These are phyloP conservation scores for Apophysomyces ossiformis DNA, from an alignment of 371 early-diverging fungal species.

Conservation along the genomic window DNA sequence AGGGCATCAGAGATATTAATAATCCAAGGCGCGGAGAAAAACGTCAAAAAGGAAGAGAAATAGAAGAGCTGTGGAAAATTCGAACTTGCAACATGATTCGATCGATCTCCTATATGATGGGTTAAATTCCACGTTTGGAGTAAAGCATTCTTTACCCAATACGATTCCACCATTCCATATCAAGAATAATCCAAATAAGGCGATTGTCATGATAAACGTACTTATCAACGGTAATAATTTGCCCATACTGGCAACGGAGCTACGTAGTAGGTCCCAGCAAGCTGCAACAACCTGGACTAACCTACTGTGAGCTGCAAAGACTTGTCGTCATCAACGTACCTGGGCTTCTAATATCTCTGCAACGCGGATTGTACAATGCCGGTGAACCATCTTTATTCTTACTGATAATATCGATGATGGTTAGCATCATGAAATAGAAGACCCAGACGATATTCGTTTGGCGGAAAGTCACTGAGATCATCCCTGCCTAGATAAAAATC, in stretches of 20 bases:
- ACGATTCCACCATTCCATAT: slow-evolving; percentile 87
- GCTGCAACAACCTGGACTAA: background rate
- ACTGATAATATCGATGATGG: slow-evolving; percentile 35
- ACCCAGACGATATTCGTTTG: slow-evolving; percentile 96
- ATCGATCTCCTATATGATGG: slow-evolving; percentile 70
- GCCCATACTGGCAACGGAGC: slow-evolving; percentile 13
- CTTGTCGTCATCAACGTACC: slow-evolving; percentile 6
- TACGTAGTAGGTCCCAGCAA: background rate
- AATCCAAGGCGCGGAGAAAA: slow-evolving; percentile 46
- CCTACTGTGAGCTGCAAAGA: background rate
- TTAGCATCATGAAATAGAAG: slow-evolving; percentile 57
- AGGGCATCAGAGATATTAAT: background rate
- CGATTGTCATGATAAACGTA: slow-evolving; percentile 46
- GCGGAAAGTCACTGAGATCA: slow-evolving; percentile 73
- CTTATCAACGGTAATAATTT: slow-evolving; percentile 23
- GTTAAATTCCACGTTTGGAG: background rate
- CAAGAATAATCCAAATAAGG: slow-evolving; percentile 70
- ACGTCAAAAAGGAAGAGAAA: slow-evolving; percentile 70
- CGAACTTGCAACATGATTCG: slow-evolving; percentile 81
- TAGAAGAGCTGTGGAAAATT: slow-evolving; percentile 92
- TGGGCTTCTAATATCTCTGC: background rate
- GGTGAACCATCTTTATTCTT: background rate
- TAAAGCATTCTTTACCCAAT: slow-evolving; percentile 51
- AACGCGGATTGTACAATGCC: slow-evolving; percentile 24
- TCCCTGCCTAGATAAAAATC: slow-evolving; percentile 44